A percentile compares a stretch with the other conserved stretches of the same genome.
phyloP scores from a whole-genome alignment of 331 rosid genomes.

The Spiraea crenata region DNA sequence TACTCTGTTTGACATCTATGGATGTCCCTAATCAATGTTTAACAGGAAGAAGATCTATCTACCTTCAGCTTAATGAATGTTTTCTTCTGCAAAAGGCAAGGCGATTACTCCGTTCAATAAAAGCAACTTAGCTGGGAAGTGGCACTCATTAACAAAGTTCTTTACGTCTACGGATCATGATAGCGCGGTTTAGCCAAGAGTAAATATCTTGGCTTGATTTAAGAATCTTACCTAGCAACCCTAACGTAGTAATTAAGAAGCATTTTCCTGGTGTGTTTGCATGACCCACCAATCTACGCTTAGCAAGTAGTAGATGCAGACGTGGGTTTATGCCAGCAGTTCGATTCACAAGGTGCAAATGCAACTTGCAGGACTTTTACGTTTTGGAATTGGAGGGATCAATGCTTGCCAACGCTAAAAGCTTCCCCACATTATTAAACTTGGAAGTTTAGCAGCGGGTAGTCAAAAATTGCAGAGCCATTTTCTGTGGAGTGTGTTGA shows the following conservation, averaged over 20 bases:
- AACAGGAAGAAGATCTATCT: not conserved
- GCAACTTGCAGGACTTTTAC: not conserved
- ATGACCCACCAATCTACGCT: not conserved
- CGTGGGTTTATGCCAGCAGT: not conserved
- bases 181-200: not conserved
- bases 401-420: not conserved
- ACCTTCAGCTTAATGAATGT: slow-evolving; percentile 28
- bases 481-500: not conserved
- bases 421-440: not conserved
- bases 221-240: not conserved
- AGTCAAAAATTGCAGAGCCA: not conserved
- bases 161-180: slow-evolving; percentile 5
- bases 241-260: not conserved
- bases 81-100: slow-evolving; percentile 19
- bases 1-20: not conserved
- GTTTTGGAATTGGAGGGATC: slow-evolving; percentile 3
- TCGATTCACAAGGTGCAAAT: not conserved
- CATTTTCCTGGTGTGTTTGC: not conserved
- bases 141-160: slow-evolving; percentile 12
- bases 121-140: slow-evolving; percentile 44
- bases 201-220: not conserved
- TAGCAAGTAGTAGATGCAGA: not conserved
- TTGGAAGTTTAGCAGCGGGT: not conserved
- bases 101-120: slow-evolving; percentile 22
- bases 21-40: not conserved